Evolutionary conservation across 2,329 filamentous ascomycete genomes (phyloP).

Genomic region (Aspergillus sp.): DNA sequence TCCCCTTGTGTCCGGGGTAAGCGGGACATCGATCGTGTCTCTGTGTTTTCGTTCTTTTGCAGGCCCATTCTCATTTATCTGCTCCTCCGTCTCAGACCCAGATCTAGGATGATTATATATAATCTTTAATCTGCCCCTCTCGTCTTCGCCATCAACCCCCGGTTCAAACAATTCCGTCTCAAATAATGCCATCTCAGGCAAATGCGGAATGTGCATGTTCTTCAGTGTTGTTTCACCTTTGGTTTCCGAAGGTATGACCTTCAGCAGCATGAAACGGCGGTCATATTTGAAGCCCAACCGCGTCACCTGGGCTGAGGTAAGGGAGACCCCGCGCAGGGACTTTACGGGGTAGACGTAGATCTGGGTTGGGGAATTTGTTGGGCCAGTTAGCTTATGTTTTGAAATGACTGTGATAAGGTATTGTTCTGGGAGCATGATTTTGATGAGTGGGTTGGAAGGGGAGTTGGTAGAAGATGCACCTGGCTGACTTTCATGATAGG

Average conservation of each 20-base stretch:
- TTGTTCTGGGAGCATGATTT: background rate
- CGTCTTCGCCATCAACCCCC: background rate
- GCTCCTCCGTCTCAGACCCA: conserved; percentile 18
- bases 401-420: background rate
- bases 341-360: conserved; percentile 76
- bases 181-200: conserved; percentile 65
- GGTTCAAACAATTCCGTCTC: conserved; percentile 52
- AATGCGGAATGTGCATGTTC: conserved; percentile 61
- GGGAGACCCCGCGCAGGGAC: conserved; percentile 61
- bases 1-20: conserved; percentile 51
- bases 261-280: conserved; percentile 69
- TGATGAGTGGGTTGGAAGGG: no score
- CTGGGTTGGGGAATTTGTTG: conserved; percentile 35
- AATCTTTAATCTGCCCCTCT: background rate
- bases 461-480: conserved; percentile 20
- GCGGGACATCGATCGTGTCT: conserved; percentile 53
- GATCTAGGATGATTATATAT: conserved; percentile 2
- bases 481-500: conserved; percentile 40
- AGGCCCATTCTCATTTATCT: conserved; percentile 25
- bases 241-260: conserved; percentile 38
- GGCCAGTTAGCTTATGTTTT: background rate
- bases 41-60: background rate
- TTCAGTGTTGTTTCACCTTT: conserved; percentile 29
- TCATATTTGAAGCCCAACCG: conserved; percentile 66
- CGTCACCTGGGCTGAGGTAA: conserved; percentile 56